These are phyloP conservation scores for Talaromyces sp. DNA, from an alignment of 2,329 filamentous ascomycete species.

Conservation along the genomic window DNA sequence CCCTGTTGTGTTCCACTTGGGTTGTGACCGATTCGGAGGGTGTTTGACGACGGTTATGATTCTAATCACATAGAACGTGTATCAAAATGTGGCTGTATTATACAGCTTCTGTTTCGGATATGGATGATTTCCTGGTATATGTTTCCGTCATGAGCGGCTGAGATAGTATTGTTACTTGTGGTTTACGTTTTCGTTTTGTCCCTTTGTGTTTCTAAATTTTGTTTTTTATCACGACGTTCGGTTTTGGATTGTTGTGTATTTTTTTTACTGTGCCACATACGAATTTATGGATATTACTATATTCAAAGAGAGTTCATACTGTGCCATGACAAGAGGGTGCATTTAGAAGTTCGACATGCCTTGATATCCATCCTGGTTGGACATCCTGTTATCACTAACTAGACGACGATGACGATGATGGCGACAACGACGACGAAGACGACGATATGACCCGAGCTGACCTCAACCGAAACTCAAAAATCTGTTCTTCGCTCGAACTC, in stretches of 20 bases:
- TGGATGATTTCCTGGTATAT: slow-evolving; percentile 2
- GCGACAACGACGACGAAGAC: neutral
- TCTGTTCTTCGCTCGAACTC: neutral
- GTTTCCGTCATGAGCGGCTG: neutral
- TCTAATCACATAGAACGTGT: slow-evolving; percentile 3
- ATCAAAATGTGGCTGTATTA: neutral
- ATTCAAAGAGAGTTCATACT: too few relatives aligned
- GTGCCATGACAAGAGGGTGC: too few relatives aligned
- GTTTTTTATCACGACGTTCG: neutral
- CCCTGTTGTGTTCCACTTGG: neutral
- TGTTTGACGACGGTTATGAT: slow-evolving; percentile 4
- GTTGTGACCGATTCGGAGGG: neutral
- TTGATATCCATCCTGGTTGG: too few relatives aligned
- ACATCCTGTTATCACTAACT: neutral
- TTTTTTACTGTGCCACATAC: neutral
- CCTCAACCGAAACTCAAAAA: neutral
- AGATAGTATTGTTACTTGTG: neutral
- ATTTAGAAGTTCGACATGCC: too few relatives aligned
- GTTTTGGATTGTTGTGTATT: neutral
- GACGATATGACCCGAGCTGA: neutral
- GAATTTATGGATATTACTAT: neutral
- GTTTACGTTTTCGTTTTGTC: neutral
- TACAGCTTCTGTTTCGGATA: neutral
- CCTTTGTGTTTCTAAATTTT: neutral
- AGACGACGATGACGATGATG: neutral